phyloP scores from a whole-genome alignment of 1,284 basidiomycete genomes.

The Cutaneotrichosporon sp. region DNA sequence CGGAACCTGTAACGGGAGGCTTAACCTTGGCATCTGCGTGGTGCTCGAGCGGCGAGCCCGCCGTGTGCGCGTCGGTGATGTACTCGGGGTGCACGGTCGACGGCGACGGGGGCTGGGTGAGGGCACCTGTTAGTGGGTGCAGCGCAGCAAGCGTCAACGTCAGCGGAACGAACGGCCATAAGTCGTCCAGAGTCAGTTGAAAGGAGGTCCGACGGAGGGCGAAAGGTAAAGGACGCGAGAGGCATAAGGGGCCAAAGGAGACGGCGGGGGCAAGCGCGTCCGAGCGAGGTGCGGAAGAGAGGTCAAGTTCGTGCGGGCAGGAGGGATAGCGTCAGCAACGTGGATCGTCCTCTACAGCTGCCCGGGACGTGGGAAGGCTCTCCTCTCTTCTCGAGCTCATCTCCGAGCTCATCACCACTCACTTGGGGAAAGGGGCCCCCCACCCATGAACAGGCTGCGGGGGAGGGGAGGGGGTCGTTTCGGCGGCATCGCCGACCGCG shows the following conservation, averaged over 20 bases:
- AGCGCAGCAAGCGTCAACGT: too few relatives aligned
- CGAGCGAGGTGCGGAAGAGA: too few relatives aligned
- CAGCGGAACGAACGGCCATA: too few relatives aligned
- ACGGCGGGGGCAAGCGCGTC: too few relatives aligned
- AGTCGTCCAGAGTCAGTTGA: too few relatives aligned
- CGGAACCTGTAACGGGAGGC: constrained; percentile 6
- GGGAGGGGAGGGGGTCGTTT: constrained; percentile 39
- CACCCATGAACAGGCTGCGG: constrained; percentile 29
- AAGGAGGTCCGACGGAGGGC: too few relatives aligned
- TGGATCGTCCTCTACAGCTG: too few relatives aligned
- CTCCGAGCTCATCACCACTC: constrained; percentile 6
- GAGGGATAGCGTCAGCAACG: neutral
- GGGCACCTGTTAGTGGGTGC: too few relatives aligned
- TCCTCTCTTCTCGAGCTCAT: too few relatives aligned
- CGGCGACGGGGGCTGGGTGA: constrained; percentile 35
- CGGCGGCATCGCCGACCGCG: constrained; percentile 40
- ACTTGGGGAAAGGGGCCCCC: constrained; percentile 41
- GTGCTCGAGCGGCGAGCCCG: constrained; percentile 5
- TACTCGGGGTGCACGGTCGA: constrained; percentile 34
- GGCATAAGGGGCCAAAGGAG: too few relatives aligned
- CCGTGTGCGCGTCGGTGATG: constrained; percentile 40
- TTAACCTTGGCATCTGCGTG: neutral
- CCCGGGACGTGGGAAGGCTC: too few relatives aligned
- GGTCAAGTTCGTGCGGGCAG: too few relatives aligned
- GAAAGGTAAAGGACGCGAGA: neutral